Percentiles rank a stretch among this genome's conserved stretches.
Conservation (phyloP, 352 stramenopile genomes). For the Blastocystis sp. region DNA sequence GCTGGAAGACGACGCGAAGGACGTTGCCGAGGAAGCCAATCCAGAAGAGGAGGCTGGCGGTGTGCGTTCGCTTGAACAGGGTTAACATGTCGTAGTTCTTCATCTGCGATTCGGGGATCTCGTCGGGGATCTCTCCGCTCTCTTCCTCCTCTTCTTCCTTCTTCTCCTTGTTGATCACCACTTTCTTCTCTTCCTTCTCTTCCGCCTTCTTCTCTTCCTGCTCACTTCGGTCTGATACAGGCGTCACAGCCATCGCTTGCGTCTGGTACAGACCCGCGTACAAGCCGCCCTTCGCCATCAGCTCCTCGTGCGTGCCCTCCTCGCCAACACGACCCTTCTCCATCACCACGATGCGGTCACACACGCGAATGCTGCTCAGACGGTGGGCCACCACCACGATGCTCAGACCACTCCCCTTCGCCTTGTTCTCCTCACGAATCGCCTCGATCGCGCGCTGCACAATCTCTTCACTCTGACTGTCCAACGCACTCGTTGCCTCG, state of each 20-base stretch:
- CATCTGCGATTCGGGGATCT: neutral
- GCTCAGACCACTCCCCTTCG: conserved; percentile 19
- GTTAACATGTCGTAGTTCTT: neutral
- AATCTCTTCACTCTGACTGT: conserved; percentile 82
- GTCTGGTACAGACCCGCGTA: conserved; percentile 76
- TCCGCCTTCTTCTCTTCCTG: neutral
- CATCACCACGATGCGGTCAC: conserved; percentile 89
- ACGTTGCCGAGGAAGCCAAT: conserved; percentile 7
- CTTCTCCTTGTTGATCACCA: neutral
- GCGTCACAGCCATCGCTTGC: neutral
- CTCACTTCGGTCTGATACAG: neutral
- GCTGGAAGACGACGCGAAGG: neutral
- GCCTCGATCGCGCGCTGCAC: conserved; percentile 78
- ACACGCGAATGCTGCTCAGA: conserved; percentile 83
- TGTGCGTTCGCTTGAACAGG: neutral
- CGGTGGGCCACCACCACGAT: conserved; percentile 72
- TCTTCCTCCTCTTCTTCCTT: neutral
- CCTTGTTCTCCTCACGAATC: conserved; percentile 70
- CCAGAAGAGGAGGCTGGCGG: conserved; percentile 5
- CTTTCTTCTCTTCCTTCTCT: neutral
- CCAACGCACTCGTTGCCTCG: conserved; percentile 79
- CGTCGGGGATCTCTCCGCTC: conserved; percentile 1
- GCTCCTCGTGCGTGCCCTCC: conserved; percentile 84
- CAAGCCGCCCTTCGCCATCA: conserved; percentile 77
- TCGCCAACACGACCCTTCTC: conserved; percentile 88